These are phyloP conservation scores for Camellia sinensis DNA, from an alignment of 148 eudicot species.

Conservation along the genomic window DNA sequence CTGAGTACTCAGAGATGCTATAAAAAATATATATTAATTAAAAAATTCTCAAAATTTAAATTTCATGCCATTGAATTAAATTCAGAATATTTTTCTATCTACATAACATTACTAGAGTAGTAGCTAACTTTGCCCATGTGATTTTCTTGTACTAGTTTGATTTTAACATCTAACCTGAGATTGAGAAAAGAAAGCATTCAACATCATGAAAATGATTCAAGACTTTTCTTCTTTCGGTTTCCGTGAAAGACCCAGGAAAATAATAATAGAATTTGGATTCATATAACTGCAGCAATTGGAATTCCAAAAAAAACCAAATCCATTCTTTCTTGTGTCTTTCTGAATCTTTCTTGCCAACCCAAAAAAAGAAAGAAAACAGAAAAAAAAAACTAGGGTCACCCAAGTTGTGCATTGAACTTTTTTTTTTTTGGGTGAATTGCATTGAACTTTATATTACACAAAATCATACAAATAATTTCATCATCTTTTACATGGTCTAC, in stretches of 20 bases:
- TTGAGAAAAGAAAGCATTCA: background rate
- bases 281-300: background rate
- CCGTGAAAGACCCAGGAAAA: background rate
- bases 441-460: too few species aligned
- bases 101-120: too few species aligned
- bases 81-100: background rate
- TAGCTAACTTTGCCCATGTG: background rate
- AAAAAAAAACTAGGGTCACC: too few species aligned
- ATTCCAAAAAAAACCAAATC: background rate
- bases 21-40: too few species aligned
- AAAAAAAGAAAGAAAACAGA: too few species aligned
- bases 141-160: background rate
- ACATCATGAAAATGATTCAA: background rate
- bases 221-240: background rate
- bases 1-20: too few species aligned
- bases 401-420: too few species aligned
- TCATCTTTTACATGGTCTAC: background rate
- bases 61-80: background rate
- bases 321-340: background rate
- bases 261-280: background rate
- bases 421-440: too few species aligned
- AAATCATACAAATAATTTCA: background rate
- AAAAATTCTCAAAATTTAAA: too few species aligned
- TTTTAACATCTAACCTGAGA: background rate
- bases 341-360: conserved; percentile 1